phyloP scores from a whole-genome alignment of 208 protist genomes.

The Acanthamoeba royreba region DNA sequence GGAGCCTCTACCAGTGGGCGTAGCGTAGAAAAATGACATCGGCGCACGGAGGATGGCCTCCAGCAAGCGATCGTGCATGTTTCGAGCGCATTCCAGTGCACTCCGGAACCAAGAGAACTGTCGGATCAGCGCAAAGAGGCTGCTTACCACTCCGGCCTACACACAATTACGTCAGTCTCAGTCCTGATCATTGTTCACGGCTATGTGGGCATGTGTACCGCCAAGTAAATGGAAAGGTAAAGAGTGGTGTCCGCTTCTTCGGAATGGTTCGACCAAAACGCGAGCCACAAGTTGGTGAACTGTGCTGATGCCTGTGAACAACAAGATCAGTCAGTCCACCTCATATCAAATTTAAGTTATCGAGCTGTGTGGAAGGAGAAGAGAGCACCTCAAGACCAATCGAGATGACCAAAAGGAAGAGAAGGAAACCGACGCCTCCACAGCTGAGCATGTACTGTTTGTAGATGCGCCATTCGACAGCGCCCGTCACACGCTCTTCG shows the following conservation, averaged over 20 bases:
- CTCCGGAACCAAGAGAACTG: neutral
- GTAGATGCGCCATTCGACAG: slow-evolving; percentile 58
- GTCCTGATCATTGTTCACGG: too few species aligned
- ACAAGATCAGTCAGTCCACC: too few species aligned
- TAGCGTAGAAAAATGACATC: neutral
- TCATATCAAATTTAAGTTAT: too few species aligned
- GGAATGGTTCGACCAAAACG: too few species aligned
- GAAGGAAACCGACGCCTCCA: neutral
- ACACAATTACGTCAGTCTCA: too few species aligned
- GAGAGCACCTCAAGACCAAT: neutral
- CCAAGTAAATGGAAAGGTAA: too few species aligned
- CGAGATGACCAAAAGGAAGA: neutral
- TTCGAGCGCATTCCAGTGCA: neutral
- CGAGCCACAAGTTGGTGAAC: too few species aligned
- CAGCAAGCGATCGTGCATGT: neutral
- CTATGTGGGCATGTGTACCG: too few species aligned
- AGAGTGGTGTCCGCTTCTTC: too few species aligned
- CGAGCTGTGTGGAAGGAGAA: neutral
- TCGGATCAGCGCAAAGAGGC: neutral
- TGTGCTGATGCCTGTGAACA: too few species aligned
- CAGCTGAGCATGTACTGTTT: neutral
- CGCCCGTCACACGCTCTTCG: slow-evolving; percentile 53
- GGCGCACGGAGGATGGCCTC: neutral
- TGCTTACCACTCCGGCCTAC: neutral
- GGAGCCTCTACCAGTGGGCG: neutral